phyloP scores from a whole-genome alignment of 1,284 basidiomycete species.

The Puccinia coronata region DNA sequence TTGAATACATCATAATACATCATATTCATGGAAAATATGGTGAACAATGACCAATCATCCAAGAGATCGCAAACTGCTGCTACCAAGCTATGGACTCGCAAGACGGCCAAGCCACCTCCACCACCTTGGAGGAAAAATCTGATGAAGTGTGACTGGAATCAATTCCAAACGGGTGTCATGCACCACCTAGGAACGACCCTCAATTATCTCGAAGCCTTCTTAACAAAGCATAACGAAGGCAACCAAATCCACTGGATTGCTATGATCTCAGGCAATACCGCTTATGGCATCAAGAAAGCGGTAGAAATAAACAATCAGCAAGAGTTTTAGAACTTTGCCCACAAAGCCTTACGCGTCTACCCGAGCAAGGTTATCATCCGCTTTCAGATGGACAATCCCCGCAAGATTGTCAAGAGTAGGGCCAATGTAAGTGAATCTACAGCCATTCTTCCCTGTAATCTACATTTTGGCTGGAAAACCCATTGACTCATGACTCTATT shows the following conservation, averaged over 20 bases:
- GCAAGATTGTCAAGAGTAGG: background rate
- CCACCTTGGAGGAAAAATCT: background rate
- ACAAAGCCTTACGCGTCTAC: background rate
- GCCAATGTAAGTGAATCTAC: background rate
- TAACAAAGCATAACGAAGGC: background rate
- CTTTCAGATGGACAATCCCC: background rate
- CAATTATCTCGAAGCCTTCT: background rate
- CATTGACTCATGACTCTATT: background rate
- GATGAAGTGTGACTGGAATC: background rate
- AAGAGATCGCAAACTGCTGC: background rate
- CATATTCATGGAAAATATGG: background rate
- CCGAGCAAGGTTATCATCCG: background rate
- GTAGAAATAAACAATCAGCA: background rate
- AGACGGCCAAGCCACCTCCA: background rate
- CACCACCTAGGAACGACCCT: too few species aligned
- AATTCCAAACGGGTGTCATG: too few species aligned
- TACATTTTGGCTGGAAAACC: background rate
- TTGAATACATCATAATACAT: background rate
- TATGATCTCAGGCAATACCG: too few species aligned
- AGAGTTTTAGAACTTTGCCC: background rate
- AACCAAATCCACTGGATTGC: background rate
- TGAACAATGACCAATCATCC: background rate
- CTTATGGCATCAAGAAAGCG: background rate
- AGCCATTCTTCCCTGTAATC: background rate
- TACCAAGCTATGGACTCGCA: too few species aligned